Evolutionary conservation across 164 flowering plant genomes (phyloP).

Genomic region (Santalum album): DNA sequence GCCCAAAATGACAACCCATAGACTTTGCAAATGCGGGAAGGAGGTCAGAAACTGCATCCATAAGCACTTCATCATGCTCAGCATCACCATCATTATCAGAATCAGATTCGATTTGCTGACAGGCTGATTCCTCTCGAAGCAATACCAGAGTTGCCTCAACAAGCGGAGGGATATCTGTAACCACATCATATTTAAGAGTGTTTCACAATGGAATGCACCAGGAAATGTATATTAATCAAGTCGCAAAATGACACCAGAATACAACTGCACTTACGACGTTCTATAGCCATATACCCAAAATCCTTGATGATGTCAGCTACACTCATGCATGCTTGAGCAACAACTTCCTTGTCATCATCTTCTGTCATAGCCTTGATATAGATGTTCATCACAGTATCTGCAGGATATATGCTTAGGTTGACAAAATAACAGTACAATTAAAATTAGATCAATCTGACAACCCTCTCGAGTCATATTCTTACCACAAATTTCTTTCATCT

Average conservation of each 20-base stretch:
- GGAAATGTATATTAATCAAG: neutral
- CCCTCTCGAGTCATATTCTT: constrained; percentile 10
- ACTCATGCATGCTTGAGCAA: constrained; percentile 84
- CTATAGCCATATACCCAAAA: constrained; percentile 59
- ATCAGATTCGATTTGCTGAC: constrained; percentile 80
- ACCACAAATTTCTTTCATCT: constrained; percentile 72
- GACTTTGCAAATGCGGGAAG: constrained; percentile 96
- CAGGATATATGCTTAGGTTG: neutral
- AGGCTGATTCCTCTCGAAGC: constrained; percentile 73
- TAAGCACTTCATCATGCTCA: constrained; percentile 87
- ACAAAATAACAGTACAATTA: constrained; percentile 3
- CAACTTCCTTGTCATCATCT: constrained; percentile 99
- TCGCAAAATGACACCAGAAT: neutral
- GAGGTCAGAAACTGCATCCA: constrained; percentile 98
- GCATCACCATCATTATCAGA: constrained; percentile 72
- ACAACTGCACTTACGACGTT: constrained; percentile 50
- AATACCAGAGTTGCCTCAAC: constrained; percentile 69
- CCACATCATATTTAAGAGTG: constrained; percentile 1
- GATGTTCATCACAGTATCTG: constrained; percentile 72
- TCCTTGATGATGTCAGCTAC: constrained; percentile 72
- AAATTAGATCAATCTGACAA: neutral
- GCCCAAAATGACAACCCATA: constrained; percentile 87
- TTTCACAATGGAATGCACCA: neutral
- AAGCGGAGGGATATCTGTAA: constrained; percentile 65
- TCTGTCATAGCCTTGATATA: constrained; percentile 76